Base-by-base conservation (phyloP, 2,329 filamentous ascomycete species). In the Thielaviopsis punctulata region DNA sequence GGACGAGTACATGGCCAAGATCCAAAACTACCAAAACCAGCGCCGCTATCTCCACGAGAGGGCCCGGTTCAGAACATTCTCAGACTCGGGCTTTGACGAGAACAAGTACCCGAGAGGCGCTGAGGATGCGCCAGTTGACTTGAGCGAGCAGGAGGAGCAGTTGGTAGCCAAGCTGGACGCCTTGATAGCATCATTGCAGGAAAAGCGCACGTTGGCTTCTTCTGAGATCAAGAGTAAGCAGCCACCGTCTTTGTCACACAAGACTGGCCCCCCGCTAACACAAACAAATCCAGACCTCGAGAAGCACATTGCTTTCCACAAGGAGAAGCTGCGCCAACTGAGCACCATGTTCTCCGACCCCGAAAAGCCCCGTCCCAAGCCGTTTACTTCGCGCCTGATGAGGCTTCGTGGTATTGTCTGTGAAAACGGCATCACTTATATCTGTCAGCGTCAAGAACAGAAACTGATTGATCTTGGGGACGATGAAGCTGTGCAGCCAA, bases 361-460 rank as follows among this genome's bases (percentile, higher is more conserved):
- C 1, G 57, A 66, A 49, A 68, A 68, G 55, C 63, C 62, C 18
- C 62, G 66, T 4, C 59, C 63, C 15, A 60, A 59, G 24, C 66
- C 68, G 10, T 66, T 71, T 62, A 60, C 58, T 2, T 68, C 67
- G 60, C 68, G 71, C 49, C 69, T 65, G 52, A 77, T 73, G 53
- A 62, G 68, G 1, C 66, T 79, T 3, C 71, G 74, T 33, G 75
- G 75, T 23, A 67, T 79, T 21, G 71, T 68, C 13, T 70, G 70
- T 12, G 66, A 66, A 0, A 62, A 64, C 12, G 68, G 72, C 48
- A 62, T 73, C 1, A 65, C 72, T 9, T 79, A 75, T 56, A 63
- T 78, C 30, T 76, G 74, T 57, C 66, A 66, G 53, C 65, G 69
- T 36, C 59, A 64, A 15, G 67, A 68, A 51, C 60, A 62, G 4